phyloP scores from a whole-genome alignment of 2,329 filamentous ascomycete species.

The Fusarium albidum region DNA sequence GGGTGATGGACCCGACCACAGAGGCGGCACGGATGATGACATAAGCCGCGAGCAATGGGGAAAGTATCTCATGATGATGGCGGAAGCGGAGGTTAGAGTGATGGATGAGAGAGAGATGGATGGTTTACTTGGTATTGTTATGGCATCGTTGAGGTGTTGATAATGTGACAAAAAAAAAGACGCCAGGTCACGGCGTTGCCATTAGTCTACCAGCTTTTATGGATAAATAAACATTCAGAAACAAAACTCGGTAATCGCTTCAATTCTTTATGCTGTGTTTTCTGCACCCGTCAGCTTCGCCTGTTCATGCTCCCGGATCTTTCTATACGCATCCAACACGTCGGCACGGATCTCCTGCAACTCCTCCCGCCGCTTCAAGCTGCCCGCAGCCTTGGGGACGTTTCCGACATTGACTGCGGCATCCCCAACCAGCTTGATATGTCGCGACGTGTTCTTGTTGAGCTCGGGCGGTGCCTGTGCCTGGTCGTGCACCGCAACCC shows the following conservation, averaged over 20 bases:
- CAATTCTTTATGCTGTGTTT: constrained; percentile 10
- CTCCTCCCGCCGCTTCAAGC: constrained; percentile 50
- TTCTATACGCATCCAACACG: constrained; percentile 50
- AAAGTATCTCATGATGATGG: too few species aligned
- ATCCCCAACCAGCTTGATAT: constrained; percentile 46
- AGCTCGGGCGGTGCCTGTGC: constrained; percentile 81
- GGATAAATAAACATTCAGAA: too few species aligned
- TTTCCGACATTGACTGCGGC: constrained; percentile 47
- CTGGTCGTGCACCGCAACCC: constrained; percentile 63
- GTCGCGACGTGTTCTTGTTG: constrained; percentile 54
- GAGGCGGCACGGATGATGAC: constrained; percentile 22
- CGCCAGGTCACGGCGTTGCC: too few species aligned
- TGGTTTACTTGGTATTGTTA: too few species aligned
- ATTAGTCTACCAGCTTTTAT: too few species aligned
- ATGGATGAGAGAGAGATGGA: too few species aligned
- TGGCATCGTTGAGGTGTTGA: too few species aligned
- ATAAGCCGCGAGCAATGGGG: too few species aligned
- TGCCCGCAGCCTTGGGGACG: constrained; percentile 50
- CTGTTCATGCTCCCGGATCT: constrained; percentile 49
- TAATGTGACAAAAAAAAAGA: too few species aligned
- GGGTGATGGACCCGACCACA: constrained; percentile 21
- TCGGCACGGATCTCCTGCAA: constrained; percentile 46
- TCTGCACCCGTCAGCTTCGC: constrained; percentile 40
- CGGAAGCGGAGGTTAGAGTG: too few species aligned
- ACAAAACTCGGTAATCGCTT: constrained; percentile 6